Conservation (phyloP, 345 rosid species). For the Reutealis trisperma region DNA sequence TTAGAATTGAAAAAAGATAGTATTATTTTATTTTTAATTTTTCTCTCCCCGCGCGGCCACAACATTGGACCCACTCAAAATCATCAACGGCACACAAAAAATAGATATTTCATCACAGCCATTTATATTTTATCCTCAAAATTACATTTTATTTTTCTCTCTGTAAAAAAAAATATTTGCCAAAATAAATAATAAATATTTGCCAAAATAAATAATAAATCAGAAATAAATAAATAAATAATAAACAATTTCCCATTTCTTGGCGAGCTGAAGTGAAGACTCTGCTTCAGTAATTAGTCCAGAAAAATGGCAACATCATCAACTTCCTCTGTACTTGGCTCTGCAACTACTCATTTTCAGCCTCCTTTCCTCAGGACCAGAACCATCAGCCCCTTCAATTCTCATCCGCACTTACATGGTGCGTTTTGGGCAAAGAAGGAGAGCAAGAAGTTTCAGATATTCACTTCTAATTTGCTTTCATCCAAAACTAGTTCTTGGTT, state of each 20-base stretch:
- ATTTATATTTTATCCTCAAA: too few species aligned
- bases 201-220: too few species aligned
- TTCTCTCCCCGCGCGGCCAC: too few species aligned
- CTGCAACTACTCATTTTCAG: not conserved
- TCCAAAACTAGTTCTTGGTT: not conserved
- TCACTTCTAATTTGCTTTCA: not conserved
- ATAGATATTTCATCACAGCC: too few species aligned
- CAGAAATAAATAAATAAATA: too few species aligned
- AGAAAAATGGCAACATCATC: constrained; percentile 7
- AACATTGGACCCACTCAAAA: too few species aligned
- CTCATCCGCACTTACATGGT: not conserved
- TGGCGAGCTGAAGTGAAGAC: not conserved
- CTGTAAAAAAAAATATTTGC: too few species aligned
- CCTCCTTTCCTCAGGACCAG: not conserved
- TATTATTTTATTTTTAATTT: too few species aligned
- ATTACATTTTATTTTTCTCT: too few species aligned
- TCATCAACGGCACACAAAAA: too few species aligned
- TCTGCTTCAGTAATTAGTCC: not conserved
- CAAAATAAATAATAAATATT: too few species aligned
- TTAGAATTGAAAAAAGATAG: too few species aligned
- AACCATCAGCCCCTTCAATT: not conserved
- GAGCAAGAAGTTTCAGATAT: not conserved
- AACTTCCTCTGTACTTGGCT: not conserved
- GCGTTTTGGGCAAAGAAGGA: not conserved
- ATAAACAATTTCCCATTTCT: not conserved